Percentiles rank a stretch among this genome's conserved stretches.
Evolutionary conservation across 2,329 filamentous ascomycete species (phyloP).

Genomic region (Ophiosphaerella narmari): DNA sequence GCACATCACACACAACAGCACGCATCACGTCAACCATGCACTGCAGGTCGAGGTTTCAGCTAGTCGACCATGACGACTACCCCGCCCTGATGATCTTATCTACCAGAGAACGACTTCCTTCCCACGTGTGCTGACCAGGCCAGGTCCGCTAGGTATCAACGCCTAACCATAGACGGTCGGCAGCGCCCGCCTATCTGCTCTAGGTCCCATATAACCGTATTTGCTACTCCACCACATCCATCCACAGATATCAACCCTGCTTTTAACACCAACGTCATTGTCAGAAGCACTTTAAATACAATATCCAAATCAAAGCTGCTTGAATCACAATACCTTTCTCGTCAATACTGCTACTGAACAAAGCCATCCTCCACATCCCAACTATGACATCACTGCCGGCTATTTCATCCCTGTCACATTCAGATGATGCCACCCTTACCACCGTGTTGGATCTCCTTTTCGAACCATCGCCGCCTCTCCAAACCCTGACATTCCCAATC

Average conservation of each 20-base stretch:
- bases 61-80: not conserved
- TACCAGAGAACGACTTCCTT: conserved; percentile 5
- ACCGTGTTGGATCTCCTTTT: conserved; percentile 77
- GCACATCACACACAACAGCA: no score
- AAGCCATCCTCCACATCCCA: not conserved
- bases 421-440: conserved; percentile 61
- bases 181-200: conserved; percentile 26
- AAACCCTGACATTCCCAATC: conserved; percentile 70
- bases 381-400: conserved; percentile 58
- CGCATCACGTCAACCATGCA: no score
- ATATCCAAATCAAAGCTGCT: not conserved
- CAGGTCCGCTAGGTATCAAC: no score
- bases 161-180: conserved; percentile 25
- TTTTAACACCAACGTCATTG: no score
- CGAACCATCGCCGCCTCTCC: conserved; percentile 77
- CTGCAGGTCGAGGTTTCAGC: no score
- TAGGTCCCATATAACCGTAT: not conserved
- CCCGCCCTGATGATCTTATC: conserved; percentile 1
- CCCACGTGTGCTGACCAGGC: conserved; percentile 2
- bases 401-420: conserved; percentile 59
- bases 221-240: no score
- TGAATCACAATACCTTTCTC: not conserved
- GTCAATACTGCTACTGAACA: not conserved
- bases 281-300: no score
- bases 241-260: no score